Evolutionary conservation across 306 rosid species (phyloP).

Genomic region (Ammopiptanthus mongolicus): DNA sequence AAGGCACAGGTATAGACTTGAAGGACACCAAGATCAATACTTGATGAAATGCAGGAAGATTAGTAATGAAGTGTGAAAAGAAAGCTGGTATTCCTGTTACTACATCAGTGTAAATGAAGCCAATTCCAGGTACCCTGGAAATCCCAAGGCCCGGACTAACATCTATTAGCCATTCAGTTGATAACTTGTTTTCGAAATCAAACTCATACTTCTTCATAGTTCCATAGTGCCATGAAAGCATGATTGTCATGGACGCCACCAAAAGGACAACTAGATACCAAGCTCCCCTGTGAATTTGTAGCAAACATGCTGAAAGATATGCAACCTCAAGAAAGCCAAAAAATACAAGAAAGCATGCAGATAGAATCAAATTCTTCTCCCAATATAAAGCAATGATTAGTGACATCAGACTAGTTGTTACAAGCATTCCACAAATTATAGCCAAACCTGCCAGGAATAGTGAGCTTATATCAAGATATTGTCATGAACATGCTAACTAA

Average conservation of each 20-base stretch:
- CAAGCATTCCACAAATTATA: slow-evolving; percentile 65
- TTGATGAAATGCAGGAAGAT: slow-evolving; percentile 82
- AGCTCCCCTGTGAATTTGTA: slow-evolving; percentile 68
- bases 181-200: slow-evolving; percentile 67
- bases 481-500: not conserved
- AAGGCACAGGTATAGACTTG: slow-evolving; percentile 65
- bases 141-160: slow-evolving; percentile 66
- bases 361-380: slow-evolving; percentile 53
- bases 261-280: slow-evolving; percentile 72
- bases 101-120: slow-evolving; percentile 72
- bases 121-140: slow-evolving; percentile 71
- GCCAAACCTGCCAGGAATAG: slow-evolving; percentile 55
- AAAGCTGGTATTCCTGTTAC: slow-evolving; percentile 79
- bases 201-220: slow-evolving; percentile 74
- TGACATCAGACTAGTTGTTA: slow-evolving; percentile 74
- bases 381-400: slow-evolving; percentile 68
- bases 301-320: slow-evolving; percentile 61
- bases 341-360: slow-evolving; percentile 43
- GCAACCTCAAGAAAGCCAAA: slow-evolving; percentile 60
- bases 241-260: slow-evolving; percentile 46
- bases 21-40: slow-evolving; percentile 73
- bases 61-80: slow-evolving; percentile 78
- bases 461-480: not conserved
- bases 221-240: slow-evolving; percentile 85
- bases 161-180: slow-evolving; percentile 66